phyloP scores from a whole-genome alignment of 2,329 filamentous ascomycete species.

The Monosporascus sp. region DNA sequence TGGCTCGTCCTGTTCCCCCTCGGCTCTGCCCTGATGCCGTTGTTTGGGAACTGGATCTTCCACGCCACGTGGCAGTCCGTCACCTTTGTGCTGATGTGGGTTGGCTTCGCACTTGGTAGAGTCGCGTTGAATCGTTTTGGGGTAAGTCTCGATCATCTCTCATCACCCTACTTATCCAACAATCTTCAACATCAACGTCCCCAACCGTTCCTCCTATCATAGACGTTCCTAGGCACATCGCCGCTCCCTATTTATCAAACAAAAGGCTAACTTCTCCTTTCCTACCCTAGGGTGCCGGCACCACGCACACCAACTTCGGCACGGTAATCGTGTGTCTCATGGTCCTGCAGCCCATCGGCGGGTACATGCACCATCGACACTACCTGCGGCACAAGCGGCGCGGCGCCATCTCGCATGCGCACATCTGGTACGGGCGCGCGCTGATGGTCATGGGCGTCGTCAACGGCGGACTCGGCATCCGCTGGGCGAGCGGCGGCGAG shows the following conservation, averaged over 20 bases:
- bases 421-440: constrained; percentile 59
- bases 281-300: constrained; percentile 42
- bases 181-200: too few relatives aligned
- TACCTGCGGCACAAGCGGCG: constrained; percentile 45
- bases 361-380: constrained; percentile 52
- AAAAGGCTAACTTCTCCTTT: background rate
- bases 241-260: background rate
- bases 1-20: constrained; percentile 57
- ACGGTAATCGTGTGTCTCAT: constrained; percentile 50
- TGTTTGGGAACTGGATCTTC: constrained; percentile 52
- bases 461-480: constrained; percentile 59
- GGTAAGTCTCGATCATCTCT: constrained; percentile 15
- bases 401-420: constrained; percentile 47
- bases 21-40: constrained; percentile 55
- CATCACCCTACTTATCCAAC: background rate
- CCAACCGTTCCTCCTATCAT: too few relatives aligned
- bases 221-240: too few relatives aligned
- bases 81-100: constrained; percentile 54
- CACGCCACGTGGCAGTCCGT: constrained; percentile 54
- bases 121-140: constrained; percentile 32
- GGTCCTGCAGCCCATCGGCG: constrained; percentile 53
- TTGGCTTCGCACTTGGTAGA: constrained; percentile 50
- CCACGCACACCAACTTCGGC: constrained; percentile 52
- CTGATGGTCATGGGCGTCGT: constrained; percentile 56
- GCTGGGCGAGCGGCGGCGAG: constrained; percentile 40